These are phyloP conservation scores for Alternaria sp. DNA, from an alignment of 2,329 filamentous ascomycete genomes.

Conservation along the genomic window DNA sequence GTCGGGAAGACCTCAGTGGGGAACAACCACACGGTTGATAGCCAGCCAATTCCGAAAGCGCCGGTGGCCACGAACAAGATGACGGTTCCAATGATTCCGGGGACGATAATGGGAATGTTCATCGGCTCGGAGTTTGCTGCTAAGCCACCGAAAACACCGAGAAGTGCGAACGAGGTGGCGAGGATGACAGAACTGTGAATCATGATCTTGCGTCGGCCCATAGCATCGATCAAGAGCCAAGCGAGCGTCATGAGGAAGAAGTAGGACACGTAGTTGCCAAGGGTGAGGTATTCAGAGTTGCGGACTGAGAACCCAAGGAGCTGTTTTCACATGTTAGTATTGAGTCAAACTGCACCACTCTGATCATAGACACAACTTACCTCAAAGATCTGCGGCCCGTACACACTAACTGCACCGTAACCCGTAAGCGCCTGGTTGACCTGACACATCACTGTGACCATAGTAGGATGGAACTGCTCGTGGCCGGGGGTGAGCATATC, in stretches of 20 bases:
- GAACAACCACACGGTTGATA: conserved; percentile 66
- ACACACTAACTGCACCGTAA: conserved; percentile 67
- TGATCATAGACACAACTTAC: conserved; percentile 18
- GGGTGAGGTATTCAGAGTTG: conserved; percentile 62
- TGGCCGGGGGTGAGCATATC: conserved; percentile 65
- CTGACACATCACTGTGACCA: conserved; percentile 68
- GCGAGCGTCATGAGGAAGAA: conserved; percentile 67
- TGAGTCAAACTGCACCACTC: background rate
- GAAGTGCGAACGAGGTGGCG: conserved; percentile 58
- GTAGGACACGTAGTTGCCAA: conserved; percentile 68
- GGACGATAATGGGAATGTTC: conserved; percentile 49
- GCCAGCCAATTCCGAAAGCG: conserved; percentile 67
- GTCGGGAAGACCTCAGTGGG: conserved; percentile 66
- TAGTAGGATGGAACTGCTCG: conserved; percentile 65
- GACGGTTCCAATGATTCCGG: conserved; percentile 60
- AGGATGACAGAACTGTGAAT: conserved; percentile 60
- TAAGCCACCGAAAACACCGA: conserved; percentile 60
- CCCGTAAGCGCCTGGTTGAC: conserved; percentile 66
- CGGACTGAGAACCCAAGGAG: conserved; percentile 63
- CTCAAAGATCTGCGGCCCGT: conserved; percentile 69
- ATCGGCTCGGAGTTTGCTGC: conserved; percentile 49
- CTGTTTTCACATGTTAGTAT: conserved; percentile 60
- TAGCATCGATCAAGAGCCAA: conserved; percentile 64
- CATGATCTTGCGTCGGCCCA: conserved; percentile 62
- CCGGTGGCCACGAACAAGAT: conserved; percentile 64